Conservation (phyloP, 106 monocot species). For the Hemerocallis citrina region DNA sequence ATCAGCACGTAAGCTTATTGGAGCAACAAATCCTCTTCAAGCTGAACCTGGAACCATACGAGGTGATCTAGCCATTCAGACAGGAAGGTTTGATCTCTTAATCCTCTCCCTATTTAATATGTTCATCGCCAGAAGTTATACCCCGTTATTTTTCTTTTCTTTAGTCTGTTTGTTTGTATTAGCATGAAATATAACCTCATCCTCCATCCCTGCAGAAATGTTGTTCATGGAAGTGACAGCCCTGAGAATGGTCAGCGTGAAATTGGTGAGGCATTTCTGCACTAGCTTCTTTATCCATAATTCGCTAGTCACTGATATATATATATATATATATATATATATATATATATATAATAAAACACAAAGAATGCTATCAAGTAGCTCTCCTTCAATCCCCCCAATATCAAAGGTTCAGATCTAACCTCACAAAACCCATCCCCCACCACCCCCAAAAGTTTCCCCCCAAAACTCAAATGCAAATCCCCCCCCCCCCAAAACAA, state of each 20-base stretch:
- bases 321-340: too few species aligned
- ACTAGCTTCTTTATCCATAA: too few species aligned
- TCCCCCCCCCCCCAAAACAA: too few species aligned
- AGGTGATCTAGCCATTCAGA: conserved; percentile 93
- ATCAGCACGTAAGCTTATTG: conserved; percentile 93
- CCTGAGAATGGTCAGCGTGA: conserved; percentile 91
- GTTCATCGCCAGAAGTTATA: background rate
- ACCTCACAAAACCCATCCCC: too few species aligned
- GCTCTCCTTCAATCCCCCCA: too few species aligned
- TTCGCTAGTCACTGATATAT: too few species aligned
- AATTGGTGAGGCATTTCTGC: conserved; percentile 41
- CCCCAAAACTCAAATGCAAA: too few species aligned
- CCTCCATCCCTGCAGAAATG: conserved; percentile 50
- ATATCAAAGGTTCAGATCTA: too few species aligned
- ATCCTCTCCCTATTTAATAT: background rate
- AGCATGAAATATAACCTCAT: background rate
- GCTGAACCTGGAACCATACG: conserved; percentile 97
- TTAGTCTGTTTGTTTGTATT: background rate
- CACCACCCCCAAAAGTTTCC: too few species aligned
- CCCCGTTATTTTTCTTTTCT: background rate
- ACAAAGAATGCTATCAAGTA: too few species aligned
- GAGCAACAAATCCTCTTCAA: conserved; percentile 95
- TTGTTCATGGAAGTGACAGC: conserved; percentile 99
- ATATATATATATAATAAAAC: too few species aligned
- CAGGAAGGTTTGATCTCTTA: conserved; percentile 58